These are phyloP conservation scores for Cutaneotrichosporon cutaneum DNA, from an alignment of 1,284 basidiomycete species.

Conservation along the genomic window DNA sequence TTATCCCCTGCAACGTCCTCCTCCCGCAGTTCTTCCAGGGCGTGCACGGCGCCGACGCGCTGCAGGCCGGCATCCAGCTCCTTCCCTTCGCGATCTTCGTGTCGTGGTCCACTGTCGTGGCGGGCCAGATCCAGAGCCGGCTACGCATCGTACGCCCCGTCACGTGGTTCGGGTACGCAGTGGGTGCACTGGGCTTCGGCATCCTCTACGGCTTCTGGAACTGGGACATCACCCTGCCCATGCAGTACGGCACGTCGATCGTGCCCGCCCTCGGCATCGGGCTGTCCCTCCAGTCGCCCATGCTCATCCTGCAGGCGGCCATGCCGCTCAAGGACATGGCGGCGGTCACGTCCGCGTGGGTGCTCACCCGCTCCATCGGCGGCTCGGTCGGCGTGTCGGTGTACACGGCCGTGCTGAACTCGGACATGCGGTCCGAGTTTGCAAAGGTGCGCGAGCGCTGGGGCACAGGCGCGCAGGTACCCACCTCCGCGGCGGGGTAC, in stretches of 20 bases:
- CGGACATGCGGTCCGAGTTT: constrained; percentile 39
- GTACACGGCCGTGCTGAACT: constrained; percentile 46
- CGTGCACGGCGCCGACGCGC: constrained; percentile 31
- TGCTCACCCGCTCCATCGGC: constrained; percentile 39
- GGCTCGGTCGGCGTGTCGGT: constrained; percentile 35
- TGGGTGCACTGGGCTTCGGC: constrained; percentile 35
- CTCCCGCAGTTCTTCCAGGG: constrained; percentile 50
- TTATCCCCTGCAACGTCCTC: constrained; percentile 39
- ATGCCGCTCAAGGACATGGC: constrained; percentile 52
- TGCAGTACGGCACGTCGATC: constrained; percentile 33
- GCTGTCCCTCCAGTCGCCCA: constrained; percentile 34
- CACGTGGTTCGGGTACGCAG: constrained; percentile 42
- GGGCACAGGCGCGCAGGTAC: constrained; percentile 34
- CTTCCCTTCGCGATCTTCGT: constrained; percentile 34
- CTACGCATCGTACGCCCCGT: constrained; percentile 42
- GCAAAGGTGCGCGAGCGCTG: constrained; percentile 32
- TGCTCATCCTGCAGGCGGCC: constrained; percentile 46
- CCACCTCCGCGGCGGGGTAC: constrained; percentile 40
- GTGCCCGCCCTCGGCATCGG: constrained; percentile 37
- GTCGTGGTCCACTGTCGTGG: constrained; percentile 27
- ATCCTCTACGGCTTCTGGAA: constrained; percentile 36
- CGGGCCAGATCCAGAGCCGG: constrained; percentile 40
- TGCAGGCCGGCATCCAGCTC: constrained; percentile 33
- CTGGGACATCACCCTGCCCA: constrained; percentile 24
- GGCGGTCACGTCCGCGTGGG: constrained; percentile 43